These are phyloP conservation scores for Globisporangium spinosum DNA, from an alignment of 352 stramenopile genomes.

Conservation along the genomic window DNA sequence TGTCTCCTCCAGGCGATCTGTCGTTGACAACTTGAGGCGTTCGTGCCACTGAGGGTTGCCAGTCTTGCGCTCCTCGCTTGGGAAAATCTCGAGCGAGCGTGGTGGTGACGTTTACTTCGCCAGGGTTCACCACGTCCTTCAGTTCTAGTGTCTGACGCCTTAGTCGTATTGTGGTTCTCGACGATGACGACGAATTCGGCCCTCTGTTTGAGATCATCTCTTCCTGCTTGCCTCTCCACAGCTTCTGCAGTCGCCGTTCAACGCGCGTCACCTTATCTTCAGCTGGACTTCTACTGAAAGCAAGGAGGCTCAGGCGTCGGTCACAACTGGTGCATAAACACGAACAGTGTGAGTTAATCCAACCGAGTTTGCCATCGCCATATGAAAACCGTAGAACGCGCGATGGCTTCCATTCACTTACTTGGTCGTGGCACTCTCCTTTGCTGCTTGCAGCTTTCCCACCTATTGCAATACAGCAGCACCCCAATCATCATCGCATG, in stretches of 20 bases:
- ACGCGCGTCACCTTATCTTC: not conserved
- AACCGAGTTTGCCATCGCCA: not conserved
- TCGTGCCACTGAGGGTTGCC: not conserved
- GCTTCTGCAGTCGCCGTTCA: slow-evolving; percentile 1
- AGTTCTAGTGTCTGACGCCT: not conserved
- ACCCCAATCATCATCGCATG: not conserved
- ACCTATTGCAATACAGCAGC: not conserved
- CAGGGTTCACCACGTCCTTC: not conserved
- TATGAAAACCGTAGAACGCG: not conserved
- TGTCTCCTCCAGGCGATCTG: not conserved
- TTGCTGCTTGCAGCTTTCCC: not conserved
- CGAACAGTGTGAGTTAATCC: not conserved
- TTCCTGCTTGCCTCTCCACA: not conserved
- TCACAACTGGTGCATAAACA: not conserved
- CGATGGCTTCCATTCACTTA: not conserved
- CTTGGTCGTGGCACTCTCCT: not conserved
- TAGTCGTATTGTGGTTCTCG: not conserved
- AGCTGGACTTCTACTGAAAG: not conserved
- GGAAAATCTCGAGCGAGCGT: not conserved
- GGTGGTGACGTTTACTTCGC: too few relatives aligned
- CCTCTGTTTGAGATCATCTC: not conserved
- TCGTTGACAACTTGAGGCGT: not conserved
- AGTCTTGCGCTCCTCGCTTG: not conserved
- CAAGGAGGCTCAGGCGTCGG: not conserved
- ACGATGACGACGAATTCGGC: not conserved